Base-by-base conservation (phyloP, 768 basidiomycete genomes). In the Lactarius psammicola region DNA sequence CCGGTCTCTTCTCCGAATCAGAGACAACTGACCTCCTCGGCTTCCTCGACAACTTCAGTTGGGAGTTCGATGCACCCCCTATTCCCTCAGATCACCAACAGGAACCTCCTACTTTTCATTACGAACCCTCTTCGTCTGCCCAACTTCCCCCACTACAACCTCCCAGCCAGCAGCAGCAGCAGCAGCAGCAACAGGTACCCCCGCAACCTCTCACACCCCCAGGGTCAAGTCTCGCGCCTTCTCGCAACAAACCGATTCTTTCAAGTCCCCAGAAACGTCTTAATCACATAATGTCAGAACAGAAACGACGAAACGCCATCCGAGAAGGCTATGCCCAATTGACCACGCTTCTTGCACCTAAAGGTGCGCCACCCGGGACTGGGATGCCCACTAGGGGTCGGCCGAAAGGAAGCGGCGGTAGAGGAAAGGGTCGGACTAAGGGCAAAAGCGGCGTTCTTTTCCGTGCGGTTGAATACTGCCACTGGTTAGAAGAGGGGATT, bases 281-380 rank as follows among this genome's bases (percentile, higher is more conserved):
- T 18, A 94, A 95, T 74, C 93, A 96, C 79, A 95, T 96, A 80
- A 87, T 93, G 84, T 94, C 92, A 8, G 94, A 96, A 74, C 94
- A 96, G 77, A 92, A 92, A 72, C 90, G 94, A 9, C 86, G 94
- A 11, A 95, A 95, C 72, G 90, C 91, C 59, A 96, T 96, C 70
- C 87, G 92, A 49, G 88, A 92, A 68, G 93, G 93, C 46, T 96
- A 95, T 76, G 87, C 91, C 1, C 91, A 94, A 73, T 78, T 96
- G 49, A 94, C 93, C 36, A 78, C 87, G 0, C 79, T 96, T 28
- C 86, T 95, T 61, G 86, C 91, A 0, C 90, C 92, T n/a, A 87
- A 86, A 5, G 91, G 90, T 5, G 80, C 86, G 2, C 84, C 88
- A 58, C 81, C 83, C 0, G 84, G 76, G 34, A 71, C 90, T 44